Evolutionary conservation across 2,329 filamentous ascomycete species (phyloP), one percentile per base, ranked within the genome.

Genomic region (Fusarium circinatum): DNA sequence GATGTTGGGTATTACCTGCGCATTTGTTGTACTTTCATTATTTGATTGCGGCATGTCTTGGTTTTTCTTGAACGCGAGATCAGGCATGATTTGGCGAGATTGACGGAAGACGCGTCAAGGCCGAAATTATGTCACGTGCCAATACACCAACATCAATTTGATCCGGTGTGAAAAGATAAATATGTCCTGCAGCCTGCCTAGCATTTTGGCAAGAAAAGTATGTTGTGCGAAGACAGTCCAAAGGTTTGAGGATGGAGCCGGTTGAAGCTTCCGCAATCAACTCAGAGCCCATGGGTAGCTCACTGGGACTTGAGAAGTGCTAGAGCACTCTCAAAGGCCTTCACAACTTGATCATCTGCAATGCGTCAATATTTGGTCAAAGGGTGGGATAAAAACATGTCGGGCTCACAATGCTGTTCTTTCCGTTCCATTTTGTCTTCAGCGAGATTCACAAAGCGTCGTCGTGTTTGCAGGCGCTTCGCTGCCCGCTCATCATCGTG

Each of bases 391-490:
- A 14, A 32, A 14, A 34, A 15, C 8, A 34, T 17, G 13, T 10
- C 17, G 15, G 61, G 84, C 93, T 84, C 84, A 97, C 95, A 94
- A 78, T 98, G 95, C 69, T 91, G 87, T 78, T 95, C 92, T 80
- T 93, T 96, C 75, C 92, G 88, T 61, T 91, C 89, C 64, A 97
- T 86, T 32, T 86, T 88, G 44, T 89, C 85, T 80, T 98, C 95
- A 0, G 92, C 90, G 48, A 94, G 86, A 70, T 92, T 90, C 36
- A 97, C 94, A 80, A 92, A 93, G 69, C 90, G 87, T 80, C 92
- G 90, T 70, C 95, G 91, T 5, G 95, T 98, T 78, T 92, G 93
- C 51, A 98, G 86, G 62, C 95, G 90, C 82, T 96, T 96, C 71
- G 90, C 87, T 30, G 93, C 93, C 63, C 95, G 89, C 67, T 92